Evolutionary conservation across 306 rosid species (phyloP), one percentile per base, ranked within the genome.

Genomic region (Phaseolus lunatus): DNA sequence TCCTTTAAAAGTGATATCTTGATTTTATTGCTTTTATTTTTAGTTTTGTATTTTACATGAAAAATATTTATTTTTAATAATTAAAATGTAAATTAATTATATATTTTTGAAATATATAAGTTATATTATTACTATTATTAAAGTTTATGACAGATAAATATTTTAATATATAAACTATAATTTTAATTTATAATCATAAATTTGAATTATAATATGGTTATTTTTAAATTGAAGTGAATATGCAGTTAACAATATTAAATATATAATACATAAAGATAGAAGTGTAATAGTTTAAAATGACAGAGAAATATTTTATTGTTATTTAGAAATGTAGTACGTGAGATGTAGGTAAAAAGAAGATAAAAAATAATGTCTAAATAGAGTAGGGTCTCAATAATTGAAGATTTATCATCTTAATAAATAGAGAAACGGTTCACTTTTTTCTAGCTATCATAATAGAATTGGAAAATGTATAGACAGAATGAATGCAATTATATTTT

Each of bases 401-500:
- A 59, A 59, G 41, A 59, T 59, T 26, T 59, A 11, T 7, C 11
- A 14, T 15, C 20, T 5, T 57, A 59, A 12, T 23, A 10, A 26
- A 23, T 23, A 27, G 29, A 59, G 10, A 14, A 26, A 13, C 20
- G 13, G 39, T 26, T 5, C 24, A 27, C 20, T 13, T 27, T 58
- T 3, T 58, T 23, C n/a, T 13, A 29, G 39, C 39, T 58, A 52
- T 9, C 13, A 52, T 16, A 26, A 26, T 27, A 6, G 39, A 26
- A 58, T 13, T 58, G 13, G 19, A 58, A 59, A 59, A 59, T 19
- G 66, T 24, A 59, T 37, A 41, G 66, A 27, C 66, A 59, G 6
- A 41, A 39, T 39, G 52, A 66, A 66, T 66, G 53, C 49, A 22
- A 22, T 41, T 66, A 66, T 12, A 66, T 41, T 66, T 37, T 35